These are phyloP conservation scores for Medicago ruthenica DNA, from an alignment of 306 rosid genomes.

Conservation along the genomic window DNA sequence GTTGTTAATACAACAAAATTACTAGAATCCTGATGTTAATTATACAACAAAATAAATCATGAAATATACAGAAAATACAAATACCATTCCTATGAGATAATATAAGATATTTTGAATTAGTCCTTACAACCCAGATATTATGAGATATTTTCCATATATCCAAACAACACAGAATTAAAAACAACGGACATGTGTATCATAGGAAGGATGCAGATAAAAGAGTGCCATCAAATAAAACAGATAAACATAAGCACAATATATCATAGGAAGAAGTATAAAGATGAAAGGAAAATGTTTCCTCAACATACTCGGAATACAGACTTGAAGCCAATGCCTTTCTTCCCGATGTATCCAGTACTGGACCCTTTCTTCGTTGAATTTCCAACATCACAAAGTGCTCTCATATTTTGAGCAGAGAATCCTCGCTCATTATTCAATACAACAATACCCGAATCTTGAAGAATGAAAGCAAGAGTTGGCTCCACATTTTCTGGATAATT, in stretches of 20 bases:
- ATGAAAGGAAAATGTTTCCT: neutral
- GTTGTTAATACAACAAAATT: neutral
- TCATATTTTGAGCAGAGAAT: slow-evolving; percentile 81
- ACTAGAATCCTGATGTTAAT: neutral
- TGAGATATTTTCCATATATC: neutral
- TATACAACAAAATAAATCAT: neutral
- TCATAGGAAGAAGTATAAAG: neutral
- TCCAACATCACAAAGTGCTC: slow-evolving; percentile 97
- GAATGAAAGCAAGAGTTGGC: slow-evolving; percentile 89
- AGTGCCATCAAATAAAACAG: neutral
- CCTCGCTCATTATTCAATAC: slow-evolving; percentile 91
- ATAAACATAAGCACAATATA: neutral
- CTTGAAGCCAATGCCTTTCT: slow-evolving; percentile 98
- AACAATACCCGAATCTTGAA: slow-evolving; percentile 72
- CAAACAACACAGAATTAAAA: neutral
- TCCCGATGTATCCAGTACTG: slow-evolving; percentile 88
- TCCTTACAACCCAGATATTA: neutral
- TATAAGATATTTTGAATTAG: neutral
- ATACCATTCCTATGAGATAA: neutral
- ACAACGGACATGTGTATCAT: too few relatives aligned
- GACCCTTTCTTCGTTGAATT: slow-evolving; percentile 95
- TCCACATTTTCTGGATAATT: slow-evolving; percentile 72
- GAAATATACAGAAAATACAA: neutral
- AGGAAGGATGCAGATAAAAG: neutral
- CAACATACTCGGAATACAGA: slow-evolving; percentile 91